Evolutionary conservation across 148 eudicot genomes (phyloP).

Genomic region (Gaultheria prostrata): DNA sequence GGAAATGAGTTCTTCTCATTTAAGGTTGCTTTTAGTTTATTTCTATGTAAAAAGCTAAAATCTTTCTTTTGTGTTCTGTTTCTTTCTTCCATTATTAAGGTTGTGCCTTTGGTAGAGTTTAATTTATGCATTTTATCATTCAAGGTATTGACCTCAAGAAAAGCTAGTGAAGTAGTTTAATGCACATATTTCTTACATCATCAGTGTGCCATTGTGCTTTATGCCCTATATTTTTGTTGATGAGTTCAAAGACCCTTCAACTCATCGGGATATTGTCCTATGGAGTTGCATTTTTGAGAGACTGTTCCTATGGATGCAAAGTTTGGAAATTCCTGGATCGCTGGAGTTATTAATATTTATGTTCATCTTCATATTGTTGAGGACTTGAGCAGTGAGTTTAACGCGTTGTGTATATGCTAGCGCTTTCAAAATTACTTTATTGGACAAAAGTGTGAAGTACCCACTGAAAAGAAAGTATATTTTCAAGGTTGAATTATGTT

Average conservation of each 20-base stretch:
- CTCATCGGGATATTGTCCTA: not conserved
- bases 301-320: not conserved
- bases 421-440: not conserved
- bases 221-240: not conserved
- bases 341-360: not conserved
- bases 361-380: not conserved
- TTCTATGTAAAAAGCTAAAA: no score
- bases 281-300: not conserved
- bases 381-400: not conserved
- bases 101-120: not conserved
- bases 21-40: no score
- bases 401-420: not conserved
- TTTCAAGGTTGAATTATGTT: not conserved
- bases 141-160: not conserved
- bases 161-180: not conserved
- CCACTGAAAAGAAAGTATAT: not conserved
- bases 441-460: not conserved
- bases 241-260: not conserved
- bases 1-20: no score
- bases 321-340: not conserved
- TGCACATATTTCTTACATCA: not conserved
- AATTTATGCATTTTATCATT: not conserved
- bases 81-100: not conserved
- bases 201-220: not conserved
- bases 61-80: not conserved